Base-by-base conservation (phyloP, 2,329 filamentous ascomycete species). In the Ophiocordyceps robertsii region DNA sequence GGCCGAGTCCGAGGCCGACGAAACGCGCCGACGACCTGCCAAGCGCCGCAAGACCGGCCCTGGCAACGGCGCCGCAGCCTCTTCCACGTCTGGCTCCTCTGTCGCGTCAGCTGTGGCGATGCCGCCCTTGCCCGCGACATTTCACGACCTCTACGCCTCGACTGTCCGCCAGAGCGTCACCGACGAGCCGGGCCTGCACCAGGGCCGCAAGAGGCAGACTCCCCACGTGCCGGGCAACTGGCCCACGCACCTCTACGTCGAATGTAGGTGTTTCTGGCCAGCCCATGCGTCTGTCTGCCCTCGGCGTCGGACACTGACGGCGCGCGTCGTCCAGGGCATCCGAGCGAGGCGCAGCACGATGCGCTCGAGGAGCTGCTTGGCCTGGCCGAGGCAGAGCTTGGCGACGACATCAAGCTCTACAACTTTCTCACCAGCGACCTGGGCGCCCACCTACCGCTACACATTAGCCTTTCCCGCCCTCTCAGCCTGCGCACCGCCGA, bases 241-340 rank as follows among this genome's bases (percentile, higher is more conserved):
- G 92, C 87, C 90, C 1, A 87, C 81, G 30, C 90, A 96, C 62
- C 59, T 96, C 38, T 96, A 94, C 60, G 69, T 95, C 44, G 90
- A 96, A 66, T 98, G 92, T 93, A 70, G 64, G 79, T 67, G 21
- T 31, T 32, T 31, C 43, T 30, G 12, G n/a, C 29, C n/a, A 24
- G 13, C 30, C 19, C 8, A n/a, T 14, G 8, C 6, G 11, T 17
- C 17, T 11, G 9, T 30, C 16, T 9, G 14, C 29, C 19, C 19
- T 19, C 19, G 19, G 19, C 19, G 17, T 17, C 14, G 7, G 19
- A 14, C 27, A 16, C 29, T 40, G 17, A 33, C 30, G 29, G n/a
- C 31, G 19, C 39, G 12, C 31, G 6, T 33, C 12, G 31, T 21
- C 16, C 17, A 80, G 75, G 75, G 77, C 68, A 71, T 56, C 77